These are phyloP conservation scores for Hanseniaspora mollemarum DNA, from an alignment of 805 yeast genomes.

Conservation along the genomic window DNA sequence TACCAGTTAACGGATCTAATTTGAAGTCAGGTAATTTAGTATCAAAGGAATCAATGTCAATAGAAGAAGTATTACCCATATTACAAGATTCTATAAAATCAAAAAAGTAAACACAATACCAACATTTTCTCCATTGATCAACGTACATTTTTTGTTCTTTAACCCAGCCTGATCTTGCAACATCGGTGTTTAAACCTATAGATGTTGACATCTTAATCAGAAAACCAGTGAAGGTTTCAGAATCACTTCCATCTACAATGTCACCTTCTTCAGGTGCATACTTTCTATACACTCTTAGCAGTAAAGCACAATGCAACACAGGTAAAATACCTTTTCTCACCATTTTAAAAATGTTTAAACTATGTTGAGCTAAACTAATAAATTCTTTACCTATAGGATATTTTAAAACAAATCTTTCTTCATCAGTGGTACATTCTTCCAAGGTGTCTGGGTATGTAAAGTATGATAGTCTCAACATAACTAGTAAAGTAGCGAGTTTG, in stretches of 20 bases:
- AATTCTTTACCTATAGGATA: constrained; percentile 39
- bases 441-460: constrained; percentile 31
- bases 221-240: constrained; percentile 39
- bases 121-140: constrained; percentile 46
- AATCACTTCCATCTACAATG: constrained; percentile 40
- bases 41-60: constrained; percentile 36
- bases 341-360: constrained; percentile 45
- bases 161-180: constrained; percentile 29
- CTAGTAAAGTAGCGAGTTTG: constrained; percentile 36
- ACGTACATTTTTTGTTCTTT: constrained; percentile 25
- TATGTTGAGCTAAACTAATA: constrained; percentile 41
- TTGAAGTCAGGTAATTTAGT: constrained; percentile 38
- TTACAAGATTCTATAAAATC: constrained; percentile 39
- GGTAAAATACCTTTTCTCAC: constrained; percentile 39
- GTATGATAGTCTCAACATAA: constrained; percentile 36
- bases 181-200: constrained; percentile 50
- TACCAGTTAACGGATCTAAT: constrained; percentile 24
- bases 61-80: constrained; percentile 39
- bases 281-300: constrained; percentile 40
- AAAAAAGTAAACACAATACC: constrained; percentile 40
- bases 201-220: constrained; percentile 46
- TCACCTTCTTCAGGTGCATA: constrained; percentile 50
- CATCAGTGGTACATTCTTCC: constrained; percentile 25
- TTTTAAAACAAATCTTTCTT: constrained; percentile 32
- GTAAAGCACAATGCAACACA: constrained; percentile 43